These are phyloP conservation scores for Chrysoporthe cubensis DNA, from an alignment of 2,329 filamentous ascomycete species.

Conservation along the genomic window DNA sequence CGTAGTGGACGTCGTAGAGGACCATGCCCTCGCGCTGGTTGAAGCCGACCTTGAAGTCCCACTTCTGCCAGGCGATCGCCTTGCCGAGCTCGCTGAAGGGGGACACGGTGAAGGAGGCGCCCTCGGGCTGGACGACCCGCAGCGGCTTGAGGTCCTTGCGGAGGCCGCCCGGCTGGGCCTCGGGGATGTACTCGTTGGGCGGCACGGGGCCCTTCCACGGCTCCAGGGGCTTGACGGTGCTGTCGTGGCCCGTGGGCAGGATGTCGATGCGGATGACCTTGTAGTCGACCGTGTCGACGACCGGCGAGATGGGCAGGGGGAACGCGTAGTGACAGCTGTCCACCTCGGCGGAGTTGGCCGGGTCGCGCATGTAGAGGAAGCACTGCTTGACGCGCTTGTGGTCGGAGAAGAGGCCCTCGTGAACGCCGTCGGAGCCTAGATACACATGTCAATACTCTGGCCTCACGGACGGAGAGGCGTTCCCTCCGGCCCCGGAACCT, in stretches of 20 bases:
- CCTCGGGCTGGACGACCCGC: constrained; percentile 65
- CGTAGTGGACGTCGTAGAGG: constrained; percentile 65
- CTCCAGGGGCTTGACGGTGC: constrained; percentile 56
- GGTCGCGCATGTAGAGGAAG: constrained; percentile 69
- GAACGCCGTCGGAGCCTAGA: constrained; percentile 54
- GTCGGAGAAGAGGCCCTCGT: constrained; percentile 50
- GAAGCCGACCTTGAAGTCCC: constrained; percentile 68
- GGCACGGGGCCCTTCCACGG: constrained; percentile 58
- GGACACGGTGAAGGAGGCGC: constrained; percentile 57
- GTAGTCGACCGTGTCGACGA: constrained; percentile 64
- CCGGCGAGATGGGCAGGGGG: constrained; percentile 68
- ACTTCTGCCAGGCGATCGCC: constrained; percentile 44
- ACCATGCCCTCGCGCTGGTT: constrained; percentile 66
- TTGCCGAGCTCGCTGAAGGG: constrained; percentile 36
- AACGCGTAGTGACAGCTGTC: constrained; percentile 73
- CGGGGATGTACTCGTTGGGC: constrained; percentile 67
- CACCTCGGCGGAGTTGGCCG: constrained; percentile 58
- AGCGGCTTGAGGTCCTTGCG: constrained; percentile 66
- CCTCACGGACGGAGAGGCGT: background rate
- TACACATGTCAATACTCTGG: background rate
- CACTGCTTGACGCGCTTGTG: constrained; percentile 60
- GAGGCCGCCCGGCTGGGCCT: constrained; percentile 56
- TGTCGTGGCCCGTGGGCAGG: constrained; percentile 68
- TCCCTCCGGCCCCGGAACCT: background rate
- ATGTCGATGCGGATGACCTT: constrained; percentile 72